Evolutionary conservation across 2,329 filamentous ascomycete species (phyloP), one percentile per base, ranked within the genome.

Genomic region (Chalaropsis thielavioides): DNA sequence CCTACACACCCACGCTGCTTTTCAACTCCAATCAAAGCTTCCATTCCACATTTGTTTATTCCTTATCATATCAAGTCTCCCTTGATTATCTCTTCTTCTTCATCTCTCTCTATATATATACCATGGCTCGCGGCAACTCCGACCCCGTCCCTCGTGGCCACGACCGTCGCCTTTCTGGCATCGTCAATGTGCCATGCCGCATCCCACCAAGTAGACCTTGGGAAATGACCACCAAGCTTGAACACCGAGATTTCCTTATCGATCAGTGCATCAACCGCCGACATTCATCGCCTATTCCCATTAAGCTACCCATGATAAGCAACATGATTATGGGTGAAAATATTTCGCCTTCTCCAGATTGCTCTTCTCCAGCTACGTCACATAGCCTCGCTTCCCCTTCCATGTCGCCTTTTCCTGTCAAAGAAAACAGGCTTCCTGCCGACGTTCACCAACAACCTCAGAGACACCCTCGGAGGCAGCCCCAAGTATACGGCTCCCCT

Each of bases 201-300:
- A 65, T 65, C 35, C 64, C 64, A 15, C 31, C 22, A 8, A 61
- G 64, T 15, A 58, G 56, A n/a, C 64, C 64, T 31, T 65, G 64
- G 64, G 64, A 65, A 35, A 65, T 65, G 64, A 65, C 64, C 15
- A 65, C 58, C 24, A 46, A 46, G n/a, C 64, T 65, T 1, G 59
- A 61, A 19, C 44, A 61, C 19, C 58, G 40, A 15, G 38, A 61
- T 3, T 65, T 65, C 54, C 64, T 65, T 17, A 65, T 65, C 31
- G 64, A 65, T 10, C 64, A 65, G 19, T 65, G 64, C 46, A 7
- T 10, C 10, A 61, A 58, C 44, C 64, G 56, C 15, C 64, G 59
- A 13, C 44, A 63, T 10, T 63, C 61, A 6, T 31, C 61, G 4
- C 44, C 61, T 22, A 63, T 63, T 56, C 19, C 61, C 2, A 54